These are phyloP conservation scores for Corymbia citriodora DNA, from an alignment of 441 rosid genomes.

Conservation along the genomic window DNA sequence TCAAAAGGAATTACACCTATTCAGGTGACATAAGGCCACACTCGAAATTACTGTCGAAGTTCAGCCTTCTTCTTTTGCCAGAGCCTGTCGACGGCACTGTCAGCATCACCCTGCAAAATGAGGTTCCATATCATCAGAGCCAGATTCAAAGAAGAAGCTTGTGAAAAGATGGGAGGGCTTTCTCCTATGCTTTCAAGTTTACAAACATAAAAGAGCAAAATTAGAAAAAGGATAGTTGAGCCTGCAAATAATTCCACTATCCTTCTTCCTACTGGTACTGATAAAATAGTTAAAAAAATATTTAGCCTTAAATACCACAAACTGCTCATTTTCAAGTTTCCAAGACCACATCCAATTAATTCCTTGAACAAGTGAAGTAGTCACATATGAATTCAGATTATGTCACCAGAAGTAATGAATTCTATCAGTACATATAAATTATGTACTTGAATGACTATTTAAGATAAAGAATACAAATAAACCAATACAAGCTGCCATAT, in stretches of 20 bases:
- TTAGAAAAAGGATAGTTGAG: not conserved
- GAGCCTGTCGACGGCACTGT: slow-evolving; percentile 83
- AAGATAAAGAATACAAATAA: not conserved
- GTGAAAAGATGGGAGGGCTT: not conserved
- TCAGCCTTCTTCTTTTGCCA: slow-evolving; percentile 86
- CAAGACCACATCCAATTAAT: not conserved
- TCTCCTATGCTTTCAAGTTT: not conserved
- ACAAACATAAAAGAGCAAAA: not conserved
- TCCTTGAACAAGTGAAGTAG: not conserved
- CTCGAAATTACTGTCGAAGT: slow-evolving; percentile 29
- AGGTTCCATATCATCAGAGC: not conserved
- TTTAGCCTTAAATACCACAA: not conserved
- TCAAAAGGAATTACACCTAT: not conserved
- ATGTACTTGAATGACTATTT: not conserved
- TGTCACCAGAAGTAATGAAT: not conserved
- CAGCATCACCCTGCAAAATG: slow-evolving; percentile 77
- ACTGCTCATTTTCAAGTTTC: not conserved
- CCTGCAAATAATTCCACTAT: not conserved
- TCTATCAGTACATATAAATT: not conserved
- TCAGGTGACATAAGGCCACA: not conserved
- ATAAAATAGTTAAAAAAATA: not conserved
- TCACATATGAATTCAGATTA: not conserved
- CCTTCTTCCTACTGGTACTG: not conserved
- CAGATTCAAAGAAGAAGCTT: not conserved
- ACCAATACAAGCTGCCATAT: not conserved